Conservation (phyloP, 108 stramenopile genomes). For the Nitzschia sp. region DNA sequence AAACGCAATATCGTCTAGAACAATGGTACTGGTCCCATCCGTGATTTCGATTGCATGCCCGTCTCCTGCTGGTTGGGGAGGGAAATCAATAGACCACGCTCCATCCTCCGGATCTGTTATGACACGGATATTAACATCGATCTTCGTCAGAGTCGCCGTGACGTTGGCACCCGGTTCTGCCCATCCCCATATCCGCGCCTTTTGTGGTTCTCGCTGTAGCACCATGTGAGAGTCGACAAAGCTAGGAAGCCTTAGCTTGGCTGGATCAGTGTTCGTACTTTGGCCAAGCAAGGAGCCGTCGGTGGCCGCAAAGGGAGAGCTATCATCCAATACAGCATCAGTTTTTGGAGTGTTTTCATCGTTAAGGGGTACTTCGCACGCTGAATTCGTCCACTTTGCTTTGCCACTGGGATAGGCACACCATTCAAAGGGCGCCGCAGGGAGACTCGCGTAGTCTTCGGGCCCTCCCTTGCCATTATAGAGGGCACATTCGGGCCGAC, state of each 20-base stretch:
- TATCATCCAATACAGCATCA: neutral
- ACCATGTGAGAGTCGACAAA: conserved; percentile 35
- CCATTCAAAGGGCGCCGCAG: conserved; percentile 17
- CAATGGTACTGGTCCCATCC: conserved; percentile 9
- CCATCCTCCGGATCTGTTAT: conserved; percentile 1
- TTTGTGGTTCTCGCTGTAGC: conserved; percentile 21
- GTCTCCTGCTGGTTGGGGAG: conserved; percentile 28
- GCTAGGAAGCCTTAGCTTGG: conserved; percentile 9
- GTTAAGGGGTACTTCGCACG: neutral
- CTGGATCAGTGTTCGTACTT: neutral
- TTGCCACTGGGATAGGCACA: conserved; percentile 17
- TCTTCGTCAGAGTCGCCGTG: neutral
- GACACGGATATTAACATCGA: neutral
- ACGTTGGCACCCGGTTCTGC: conserved; percentile 13
- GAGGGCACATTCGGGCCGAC: conserved; percentile 17
- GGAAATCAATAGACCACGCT: conserved; percentile 13
- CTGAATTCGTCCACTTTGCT: conserved; percentile 1
- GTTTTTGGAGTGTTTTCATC: neutral
- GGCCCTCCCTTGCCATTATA: conserved; percentile 33
- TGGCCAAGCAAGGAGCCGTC: neutral
- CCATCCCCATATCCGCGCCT: conserved; percentile 29
- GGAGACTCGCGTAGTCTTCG: conserved; percentile 16
- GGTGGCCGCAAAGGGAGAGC: neutral
- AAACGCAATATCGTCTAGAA: conserved; percentile 29
- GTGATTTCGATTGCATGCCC: conserved; percentile 15